Percentiles rank a stretch among this genome's conserved stretches.
Conservation (phyloP, 768 basidiomycete species). For the Solioccasus polychromus region DNA sequence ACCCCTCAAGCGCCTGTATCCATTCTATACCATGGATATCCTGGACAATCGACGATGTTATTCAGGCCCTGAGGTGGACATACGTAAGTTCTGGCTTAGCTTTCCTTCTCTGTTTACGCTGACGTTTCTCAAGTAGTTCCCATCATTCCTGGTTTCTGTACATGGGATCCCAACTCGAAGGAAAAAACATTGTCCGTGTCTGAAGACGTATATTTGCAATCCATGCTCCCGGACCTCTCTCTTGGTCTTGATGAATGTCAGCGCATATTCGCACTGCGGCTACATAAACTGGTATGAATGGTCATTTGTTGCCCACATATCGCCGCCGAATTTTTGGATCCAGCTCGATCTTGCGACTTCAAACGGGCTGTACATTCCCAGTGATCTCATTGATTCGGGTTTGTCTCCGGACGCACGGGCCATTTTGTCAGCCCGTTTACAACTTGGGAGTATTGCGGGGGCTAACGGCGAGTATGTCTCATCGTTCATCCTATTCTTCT, state of each 20-base stretch:
- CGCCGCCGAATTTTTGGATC: not conserved
- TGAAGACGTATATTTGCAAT: not conserved
- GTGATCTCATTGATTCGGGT: not conserved
- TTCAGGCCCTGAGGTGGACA: too few relatives aligned
- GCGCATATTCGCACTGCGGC: not conserved
- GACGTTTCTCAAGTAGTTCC: not conserved
- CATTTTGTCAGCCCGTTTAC: not conserved
- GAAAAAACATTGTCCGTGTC: not conserved
- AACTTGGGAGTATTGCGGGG: too few relatives aligned
- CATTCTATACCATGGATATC: not conserved
- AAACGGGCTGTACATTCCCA: not conserved
- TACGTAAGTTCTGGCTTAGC: too few relatives aligned
- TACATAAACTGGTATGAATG: slow-evolving; percentile 1
- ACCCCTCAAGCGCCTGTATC: not conserved
- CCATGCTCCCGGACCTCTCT: not conserved
- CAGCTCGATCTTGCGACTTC: not conserved
- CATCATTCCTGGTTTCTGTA: too few relatives aligned
- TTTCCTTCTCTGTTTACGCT: not conserved
- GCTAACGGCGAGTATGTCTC: too few relatives aligned
- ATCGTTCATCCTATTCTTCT: too few relatives aligned
- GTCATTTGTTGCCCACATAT: not conserved
- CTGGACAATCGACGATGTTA: too few relatives aligned
- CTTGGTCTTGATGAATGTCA: not conserved
- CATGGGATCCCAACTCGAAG: fast-evolving
- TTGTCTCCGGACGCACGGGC: not conserved